Evolutionary conservation across 73 alveolate species (phyloP).

Genomic region (Blepharisma japonicum): DNA sequence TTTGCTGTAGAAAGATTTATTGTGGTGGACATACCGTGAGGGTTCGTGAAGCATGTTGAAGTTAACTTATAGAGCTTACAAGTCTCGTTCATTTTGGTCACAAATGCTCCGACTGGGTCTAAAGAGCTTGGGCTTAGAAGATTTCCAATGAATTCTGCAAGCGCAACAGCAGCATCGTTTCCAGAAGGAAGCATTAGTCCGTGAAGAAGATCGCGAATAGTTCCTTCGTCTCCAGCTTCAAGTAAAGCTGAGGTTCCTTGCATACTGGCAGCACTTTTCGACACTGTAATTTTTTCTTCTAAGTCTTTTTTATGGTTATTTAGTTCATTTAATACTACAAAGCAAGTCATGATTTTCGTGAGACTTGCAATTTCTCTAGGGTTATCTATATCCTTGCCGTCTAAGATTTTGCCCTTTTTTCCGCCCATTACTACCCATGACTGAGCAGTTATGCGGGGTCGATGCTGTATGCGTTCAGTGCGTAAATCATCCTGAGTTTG

Average conservation of each 20-base stretch:
- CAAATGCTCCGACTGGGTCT: constrained; percentile 28
- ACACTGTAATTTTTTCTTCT: constrained; percentile 35
- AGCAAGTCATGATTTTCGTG: constrained; percentile 63
- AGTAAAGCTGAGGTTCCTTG: constrained; percentile 58
- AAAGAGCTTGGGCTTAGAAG: not conserved
- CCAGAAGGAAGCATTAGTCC: constrained; percentile 70
- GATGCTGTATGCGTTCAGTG: not conserved
- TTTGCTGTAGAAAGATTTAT: constrained; percentile 39
- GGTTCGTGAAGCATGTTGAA: constrained; percentile 43
- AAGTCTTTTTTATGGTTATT: constrained; percentile 28
- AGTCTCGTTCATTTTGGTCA: constrained; percentile 48
- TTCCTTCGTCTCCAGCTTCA: constrained; percentile 39
- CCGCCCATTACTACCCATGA: not conserved
- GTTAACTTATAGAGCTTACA: constrained; percentile 38
- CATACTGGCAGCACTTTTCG: constrained; percentile 41
- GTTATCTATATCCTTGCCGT: constrained; percentile 21
- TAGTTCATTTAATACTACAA: constrained; percentile 28
- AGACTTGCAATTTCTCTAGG: constrained; percentile 55
- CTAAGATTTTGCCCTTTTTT: constrained; percentile 11
- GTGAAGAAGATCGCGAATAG: constrained; percentile 45
- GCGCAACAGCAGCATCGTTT: constrained; percentile 60
- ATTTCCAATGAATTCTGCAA: constrained; percentile 32
- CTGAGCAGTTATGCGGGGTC: not conserved
- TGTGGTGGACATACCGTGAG: constrained; percentile 52
- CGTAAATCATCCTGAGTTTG: too few species aligned